phyloP scores from a whole-genome alignment of 2,329 filamentous ascomycete genomes.

The Hypoxylon sp. region DNA sequence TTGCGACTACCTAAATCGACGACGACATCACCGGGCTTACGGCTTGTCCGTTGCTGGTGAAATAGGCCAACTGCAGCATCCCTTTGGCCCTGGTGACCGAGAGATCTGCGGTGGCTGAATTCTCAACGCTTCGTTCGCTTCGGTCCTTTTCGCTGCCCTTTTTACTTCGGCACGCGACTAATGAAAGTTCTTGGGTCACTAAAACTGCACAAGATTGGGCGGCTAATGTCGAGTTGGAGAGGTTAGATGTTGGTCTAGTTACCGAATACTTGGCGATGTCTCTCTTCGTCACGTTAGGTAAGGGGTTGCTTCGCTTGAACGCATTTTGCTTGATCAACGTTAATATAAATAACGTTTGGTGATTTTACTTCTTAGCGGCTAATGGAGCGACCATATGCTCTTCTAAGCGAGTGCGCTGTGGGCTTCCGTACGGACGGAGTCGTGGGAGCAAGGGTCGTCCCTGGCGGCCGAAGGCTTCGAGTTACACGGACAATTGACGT shows the following conservation, averaged over 20 bases:
- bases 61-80: too few relatives aligned
- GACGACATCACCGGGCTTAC: background rate
- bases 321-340: background rate
- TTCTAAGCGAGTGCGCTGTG: slow-evolving; percentile 2
- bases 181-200: too few relatives aligned
- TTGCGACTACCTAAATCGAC: background rate
- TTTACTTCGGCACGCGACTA: too few relatives aligned
- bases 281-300: background rate
- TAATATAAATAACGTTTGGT: slow-evolving; percentile 3
- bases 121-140: background rate
- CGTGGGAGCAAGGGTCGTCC: background rate
- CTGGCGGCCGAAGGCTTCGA: slow-evolving; percentile 8
- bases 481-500: slow-evolving; percentile 21
- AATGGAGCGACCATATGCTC: slow-evolving; percentile 5
- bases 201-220: background rate
- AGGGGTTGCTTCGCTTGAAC: slow-evolving; percentile 1
- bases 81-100: too few relatives aligned
- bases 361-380: slow-evolving; percentile 2
- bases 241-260: background rate
- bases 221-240: slow-evolving; percentile 16
- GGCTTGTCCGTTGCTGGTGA: background rate
- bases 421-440: background rate
- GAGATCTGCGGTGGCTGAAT: slow-evolving; percentile 9
- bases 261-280: slow-evolving; percentile 1
- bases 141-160: background rate